These are phyloP conservation scores for Eucalyptus albens DNA, from an alignment of 345 rosid genomes.

Conservation along the genomic window DNA sequence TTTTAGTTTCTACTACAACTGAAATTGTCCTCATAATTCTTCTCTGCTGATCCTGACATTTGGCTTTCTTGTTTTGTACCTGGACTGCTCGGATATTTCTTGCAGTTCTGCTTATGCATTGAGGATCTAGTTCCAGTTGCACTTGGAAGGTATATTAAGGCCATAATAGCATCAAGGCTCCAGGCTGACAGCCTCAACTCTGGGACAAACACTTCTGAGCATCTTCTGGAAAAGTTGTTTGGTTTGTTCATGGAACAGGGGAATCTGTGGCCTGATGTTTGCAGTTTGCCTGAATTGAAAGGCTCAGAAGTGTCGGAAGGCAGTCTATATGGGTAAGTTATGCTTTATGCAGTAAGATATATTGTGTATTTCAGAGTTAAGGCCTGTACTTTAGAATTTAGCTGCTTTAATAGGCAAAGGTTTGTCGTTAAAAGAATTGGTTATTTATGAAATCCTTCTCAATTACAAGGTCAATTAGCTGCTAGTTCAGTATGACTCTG, in stretches of 20 bases:
- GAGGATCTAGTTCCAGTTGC: slow-evolving; percentile 92
- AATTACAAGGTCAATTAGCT: background rate
- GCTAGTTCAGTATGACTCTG: background rate
- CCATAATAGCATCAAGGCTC: slow-evolving; percentile 50
- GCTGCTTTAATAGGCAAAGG: background rate
- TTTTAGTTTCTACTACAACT: background rate
- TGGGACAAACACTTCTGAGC: slow-evolving; percentile 29
- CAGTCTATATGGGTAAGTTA: slow-evolving; percentile 65
- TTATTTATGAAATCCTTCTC: background rate
- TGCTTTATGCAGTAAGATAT: background rate
- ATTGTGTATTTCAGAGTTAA: background rate
- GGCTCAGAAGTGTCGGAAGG: slow-evolving; percentile 62
- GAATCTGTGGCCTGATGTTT: slow-evolving; percentile 77
- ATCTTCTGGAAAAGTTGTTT: slow-evolving; percentile 74
- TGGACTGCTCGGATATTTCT: slow-evolving; percentile 2
- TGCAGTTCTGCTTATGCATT: slow-evolving; percentile 79
- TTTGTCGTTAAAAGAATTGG: background rate
- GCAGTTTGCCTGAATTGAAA: slow-evolving; percentile 57
- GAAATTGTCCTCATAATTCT: background rate
- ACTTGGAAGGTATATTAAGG: slow-evolving; percentile 73
- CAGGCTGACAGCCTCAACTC: slow-evolving; percentile 27
- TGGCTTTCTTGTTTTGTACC: background rate
- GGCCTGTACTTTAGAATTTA: background rate
- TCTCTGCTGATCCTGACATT: background rate
- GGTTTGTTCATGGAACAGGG: slow-evolving; percentile 91